A percentile compares a stretch with the other conserved stretches of the same genome.
Conservation (phyloP, 495 filamentous ascomycete genomes). For the Glarea lozoyensis region DNA sequence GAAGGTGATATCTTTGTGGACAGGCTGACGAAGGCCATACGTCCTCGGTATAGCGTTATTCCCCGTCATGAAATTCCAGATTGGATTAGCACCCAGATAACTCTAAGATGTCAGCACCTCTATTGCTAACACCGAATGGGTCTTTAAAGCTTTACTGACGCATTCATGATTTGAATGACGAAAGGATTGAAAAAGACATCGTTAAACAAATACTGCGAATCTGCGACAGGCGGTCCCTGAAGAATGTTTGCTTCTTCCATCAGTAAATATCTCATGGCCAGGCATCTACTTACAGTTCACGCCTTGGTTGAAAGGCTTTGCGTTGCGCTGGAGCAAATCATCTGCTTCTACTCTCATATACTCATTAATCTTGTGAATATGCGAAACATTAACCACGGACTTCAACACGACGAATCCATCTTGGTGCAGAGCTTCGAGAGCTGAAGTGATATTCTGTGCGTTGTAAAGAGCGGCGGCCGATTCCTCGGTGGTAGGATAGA, state of each 20-base stretch:
- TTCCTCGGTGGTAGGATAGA: slow-evolving; percentile 15
- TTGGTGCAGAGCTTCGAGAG: slow-evolving; percentile 22
- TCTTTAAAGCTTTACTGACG: slow-evolving; percentile 13
- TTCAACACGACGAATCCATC: slow-evolving; percentile 14
- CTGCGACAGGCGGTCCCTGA: slow-evolving; percentile 20
- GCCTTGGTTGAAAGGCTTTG: slow-evolving; percentile 23
- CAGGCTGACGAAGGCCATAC: slow-evolving; percentile 24
- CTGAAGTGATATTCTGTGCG: slow-evolving; percentile 16
- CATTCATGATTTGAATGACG: slow-evolving; percentile 24
- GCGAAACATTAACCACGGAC: slow-evolving; percentile 19
- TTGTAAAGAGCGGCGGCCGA: slow-evolving; percentile 11
- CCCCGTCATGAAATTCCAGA: slow-evolving; percentile 26
- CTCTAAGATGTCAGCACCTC: slow-evolving; percentile 1
- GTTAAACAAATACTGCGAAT: slow-evolving; percentile 23
- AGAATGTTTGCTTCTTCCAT: slow-evolving; percentile 26
- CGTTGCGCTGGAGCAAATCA: slow-evolving; percentile 13
- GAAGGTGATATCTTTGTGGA: slow-evolving; percentile 26
- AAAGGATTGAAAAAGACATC: slow-evolving; percentile 32
- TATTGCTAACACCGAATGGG: background rate
- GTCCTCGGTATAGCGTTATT: slow-evolving; percentile 27
- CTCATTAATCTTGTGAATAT: slow-evolving; percentile 17
- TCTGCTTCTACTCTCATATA: slow-evolving; percentile 23
- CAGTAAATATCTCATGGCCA: too few species aligned
- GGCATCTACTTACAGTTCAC: slow-evolving; percentile 23
- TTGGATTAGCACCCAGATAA: slow-evolving; percentile 22